phyloP scores from a whole-genome alignment of 306 rosid genomes.

The Inga oerstediana region DNA sequence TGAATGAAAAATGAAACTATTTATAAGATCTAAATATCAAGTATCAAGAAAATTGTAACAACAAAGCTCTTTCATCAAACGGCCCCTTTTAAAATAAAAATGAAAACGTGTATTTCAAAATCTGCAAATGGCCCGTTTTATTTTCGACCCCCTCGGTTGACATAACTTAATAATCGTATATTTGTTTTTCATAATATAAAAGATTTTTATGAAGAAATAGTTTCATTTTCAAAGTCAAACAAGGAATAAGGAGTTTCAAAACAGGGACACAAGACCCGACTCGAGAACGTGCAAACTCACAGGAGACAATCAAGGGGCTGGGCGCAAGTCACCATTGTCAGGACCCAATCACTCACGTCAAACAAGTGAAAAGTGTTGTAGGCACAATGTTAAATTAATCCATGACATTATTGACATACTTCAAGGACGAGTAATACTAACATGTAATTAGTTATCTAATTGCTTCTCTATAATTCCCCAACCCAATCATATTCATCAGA shows the following conservation, averaged over 20 bases:
- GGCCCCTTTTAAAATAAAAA: no score
- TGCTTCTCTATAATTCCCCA: no score
- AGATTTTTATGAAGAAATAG: no score
- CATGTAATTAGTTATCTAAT: no score
- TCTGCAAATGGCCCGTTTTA: neutral
- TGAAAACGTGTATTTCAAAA: no score
- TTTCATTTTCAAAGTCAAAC: neutral
- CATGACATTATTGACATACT: neutral
- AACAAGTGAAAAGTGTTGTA: neutral
- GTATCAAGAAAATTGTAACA: no score
- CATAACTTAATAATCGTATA: neutral
- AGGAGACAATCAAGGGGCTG: neutral
- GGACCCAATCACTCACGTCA: neutral
- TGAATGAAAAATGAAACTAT: no score
- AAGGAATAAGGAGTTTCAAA: neutral
- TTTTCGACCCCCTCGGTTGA: neutral
- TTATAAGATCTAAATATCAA: no score
- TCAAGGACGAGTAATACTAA: no score
- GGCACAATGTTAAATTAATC: neutral
- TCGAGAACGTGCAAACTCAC: neutral
- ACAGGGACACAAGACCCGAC: neutral
- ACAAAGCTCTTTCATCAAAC: no score
- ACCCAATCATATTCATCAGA: no score
- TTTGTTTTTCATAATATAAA: no score
- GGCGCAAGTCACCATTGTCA: neutral